Evolutionary conservation across 1,284 basidiomycete species (phyloP).

Genomic region (Athelia sp.): DNA sequence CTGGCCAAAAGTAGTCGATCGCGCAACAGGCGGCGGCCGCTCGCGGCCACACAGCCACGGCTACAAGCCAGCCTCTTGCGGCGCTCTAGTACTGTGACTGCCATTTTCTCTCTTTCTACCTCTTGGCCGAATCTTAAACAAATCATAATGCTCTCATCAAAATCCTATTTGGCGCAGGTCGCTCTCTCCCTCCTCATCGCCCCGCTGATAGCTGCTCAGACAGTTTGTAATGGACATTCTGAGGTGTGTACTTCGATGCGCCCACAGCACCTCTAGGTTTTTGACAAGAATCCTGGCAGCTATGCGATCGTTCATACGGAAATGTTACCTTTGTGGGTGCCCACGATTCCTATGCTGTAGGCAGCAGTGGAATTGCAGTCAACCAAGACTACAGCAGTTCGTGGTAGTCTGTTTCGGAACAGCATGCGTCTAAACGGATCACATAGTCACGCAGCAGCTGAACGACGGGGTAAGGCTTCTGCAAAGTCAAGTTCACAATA

Average conservation of each 20-base stretch:
- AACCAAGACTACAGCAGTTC: slow-evolving; percentile 79
- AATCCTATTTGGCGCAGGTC: slow-evolving; percentile 28
- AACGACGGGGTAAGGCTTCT: slow-evolving; percentile 89
- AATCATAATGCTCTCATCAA: slow-evolving; percentile 11
- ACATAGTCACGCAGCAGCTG: slow-evolving; percentile 71
- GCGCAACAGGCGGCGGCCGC: neutral
- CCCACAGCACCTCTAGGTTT: neutral
- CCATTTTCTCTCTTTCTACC: neutral
- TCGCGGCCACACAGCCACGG: neutral
- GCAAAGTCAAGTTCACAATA: slow-evolving; percentile 82
- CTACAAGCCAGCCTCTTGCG: too few species aligned
- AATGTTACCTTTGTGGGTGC: slow-evolving; percentile 83
- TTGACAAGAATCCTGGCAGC: slow-evolving; percentile 21
- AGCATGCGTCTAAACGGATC: slow-evolving; percentile 6
- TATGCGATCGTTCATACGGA: slow-evolving; percentile 72
- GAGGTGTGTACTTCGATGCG: slow-evolving; percentile 34
- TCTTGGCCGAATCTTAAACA: neutral
- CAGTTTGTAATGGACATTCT: slow-evolving; percentile 77
- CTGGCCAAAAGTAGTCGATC: neutral
- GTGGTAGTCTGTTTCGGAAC: slow-evolving; percentile 13
- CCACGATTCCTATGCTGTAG: slow-evolving; percentile 85
- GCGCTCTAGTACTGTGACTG: neutral
- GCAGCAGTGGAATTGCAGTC: slow-evolving; percentile 59
- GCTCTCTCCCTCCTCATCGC: slow-evolving; percentile 27
- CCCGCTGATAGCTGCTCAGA: slow-evolving; percentile 12